A percentile compares a stretch with the other conserved stretches of the same genome.
Evolutionary conservation across 768 basidiomycete species (phyloP).

Genomic region (Sarcodon sp.): DNA sequence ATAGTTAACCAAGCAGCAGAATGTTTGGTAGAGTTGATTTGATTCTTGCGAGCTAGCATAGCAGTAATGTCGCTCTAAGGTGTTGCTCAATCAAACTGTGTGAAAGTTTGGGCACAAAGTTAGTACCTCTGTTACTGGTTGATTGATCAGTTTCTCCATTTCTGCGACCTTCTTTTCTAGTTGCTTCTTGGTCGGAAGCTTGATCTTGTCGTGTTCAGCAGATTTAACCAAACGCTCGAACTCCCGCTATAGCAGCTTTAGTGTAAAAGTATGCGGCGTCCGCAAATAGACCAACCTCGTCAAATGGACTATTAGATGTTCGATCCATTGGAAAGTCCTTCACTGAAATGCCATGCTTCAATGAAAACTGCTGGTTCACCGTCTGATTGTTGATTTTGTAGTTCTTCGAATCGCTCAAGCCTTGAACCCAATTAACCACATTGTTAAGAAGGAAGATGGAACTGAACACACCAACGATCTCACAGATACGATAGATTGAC

Average conservation of each 20-base stretch:
- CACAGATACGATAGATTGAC: conserved; percentile 70
- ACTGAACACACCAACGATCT: conserved; percentile 56
- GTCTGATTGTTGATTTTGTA: conserved; percentile 60
- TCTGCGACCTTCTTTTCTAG: conserved; percentile 55
- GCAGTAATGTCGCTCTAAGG: conserved; percentile 66
- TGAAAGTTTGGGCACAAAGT: conserved; percentile 5
- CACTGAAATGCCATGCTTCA: conserved; percentile 64
- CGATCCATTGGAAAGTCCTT: conserved; percentile 68
- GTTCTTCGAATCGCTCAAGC: conserved; percentile 44
- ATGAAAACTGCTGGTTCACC: conserved; percentile 55
- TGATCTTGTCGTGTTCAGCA: conserved; percentile 37
- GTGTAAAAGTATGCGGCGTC: background rate
- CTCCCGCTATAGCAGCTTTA: conserved; percentile 40
- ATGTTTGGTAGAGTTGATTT: conserved; percentile 17
- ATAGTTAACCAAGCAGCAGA: conserved; percentile 25
- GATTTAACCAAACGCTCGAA: conserved; percentile 43
- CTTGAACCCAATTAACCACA: conserved; percentile 5
- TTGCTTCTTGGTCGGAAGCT: conserved; percentile 53
- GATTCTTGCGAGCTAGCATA: conserved; percentile 61
- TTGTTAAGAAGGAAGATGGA: background rate
- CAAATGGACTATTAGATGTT: conserved; percentile 65
- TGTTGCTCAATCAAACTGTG: background rate
- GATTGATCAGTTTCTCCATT: conserved; percentile 41
- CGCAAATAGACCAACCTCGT: conserved; percentile 33
- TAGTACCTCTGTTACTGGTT: conserved; percentile 69